Base-by-base conservation (phyloP, 352 stramenopile genomes). In the Phytophthora parvispora region DNA sequence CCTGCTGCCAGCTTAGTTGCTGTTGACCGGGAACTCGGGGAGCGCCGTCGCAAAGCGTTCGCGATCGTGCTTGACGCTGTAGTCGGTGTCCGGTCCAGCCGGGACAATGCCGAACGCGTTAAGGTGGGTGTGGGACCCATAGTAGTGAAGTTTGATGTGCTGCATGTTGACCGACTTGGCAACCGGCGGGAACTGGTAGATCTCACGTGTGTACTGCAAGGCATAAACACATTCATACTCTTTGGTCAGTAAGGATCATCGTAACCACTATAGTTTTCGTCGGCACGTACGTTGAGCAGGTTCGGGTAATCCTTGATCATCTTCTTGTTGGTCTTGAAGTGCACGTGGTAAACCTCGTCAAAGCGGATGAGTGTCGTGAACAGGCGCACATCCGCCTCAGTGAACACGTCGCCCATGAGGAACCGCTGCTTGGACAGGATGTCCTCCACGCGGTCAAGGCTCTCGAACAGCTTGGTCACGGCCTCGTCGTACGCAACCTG, bases 101-200 rank as follows among this genome's bases (percentile, higher is more conserved):
- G 97, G 95, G 38, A 99, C 82, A 72, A 99, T 98, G 42, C 91
- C 94, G 53, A 92, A 98, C 36, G 86, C 69, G 82, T 99, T 99
- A 25, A 99, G 83, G 52, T 93, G 81, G 40, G 92, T 94, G 80
- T 99, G 97, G 20, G 88, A 98, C 29, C 86, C 92, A 74, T 97
- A 99, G 81, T 99, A 99, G 81, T 99, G 97, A 24, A 90, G 77
- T 82, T 98, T 99, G 78, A 99, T 99, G 68, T 99, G 96, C 49
- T 98, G 80, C 89, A 99, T 99, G 74, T 98, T 91, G 38, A 99
- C 85, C 22, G 92, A 92, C 45, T 87, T 85, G 45, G 84, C 74
- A 49, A 99, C 86, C 10, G 81, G 90, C 34, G 87, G 83, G 63
- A 97, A 94, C 76, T 99, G 95, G 80, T 98, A 99, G 54, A 99